These are phyloP conservation scores for Rubia tinctorum DNA, from an alignment of 305 asterid genomes.

Conservation along the genomic window DNA sequence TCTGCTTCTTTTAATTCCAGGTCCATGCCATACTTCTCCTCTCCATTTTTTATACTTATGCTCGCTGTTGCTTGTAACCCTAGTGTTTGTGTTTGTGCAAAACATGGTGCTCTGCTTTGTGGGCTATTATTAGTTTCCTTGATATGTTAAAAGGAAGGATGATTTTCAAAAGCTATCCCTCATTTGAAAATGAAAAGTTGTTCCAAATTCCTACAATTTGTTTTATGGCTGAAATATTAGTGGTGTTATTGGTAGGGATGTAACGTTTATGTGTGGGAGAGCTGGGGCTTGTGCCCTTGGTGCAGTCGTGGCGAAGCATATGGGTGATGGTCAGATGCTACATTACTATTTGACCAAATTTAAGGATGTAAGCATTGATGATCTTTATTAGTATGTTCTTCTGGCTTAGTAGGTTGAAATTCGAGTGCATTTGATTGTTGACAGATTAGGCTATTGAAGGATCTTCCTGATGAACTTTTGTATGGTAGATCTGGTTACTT, in stretches of 20 bases:
- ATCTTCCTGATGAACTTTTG: constrained; percentile 58
- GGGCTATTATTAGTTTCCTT: no score
- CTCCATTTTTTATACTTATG: background rate
- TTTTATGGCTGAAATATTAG: constrained; percentile 7
- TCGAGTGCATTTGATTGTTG: constrained; percentile 6
- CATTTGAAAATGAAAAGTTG: background rate
- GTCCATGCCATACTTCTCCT: constrained; percentile 16
- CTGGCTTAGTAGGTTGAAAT: background rate
- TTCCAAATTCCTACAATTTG: background rate
- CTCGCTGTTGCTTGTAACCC: no score
- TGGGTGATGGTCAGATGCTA: constrained; percentile 38
- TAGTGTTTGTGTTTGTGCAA: no score
- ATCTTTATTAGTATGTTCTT: background rate
- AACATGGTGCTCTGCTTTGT: no score
- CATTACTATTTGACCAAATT: constrained; percentile 46
- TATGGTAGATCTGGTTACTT: constrained; percentile 70
- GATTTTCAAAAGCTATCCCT: no score
- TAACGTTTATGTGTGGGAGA: constrained; percentile 61
- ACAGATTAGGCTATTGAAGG: constrained; percentile 52
- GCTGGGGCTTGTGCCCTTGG: constrained; percentile 74
- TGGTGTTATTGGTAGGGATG: constrained; percentile 40
- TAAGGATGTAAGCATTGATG: constrained; percentile 38
- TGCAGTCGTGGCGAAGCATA: constrained; percentile 59
- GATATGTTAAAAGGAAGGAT: no score
- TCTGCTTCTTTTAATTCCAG: constrained; percentile 47